Conservation (phyloP, 2,329 filamentous ascomycete species). For the Arachnomyces sp. region DNA sequence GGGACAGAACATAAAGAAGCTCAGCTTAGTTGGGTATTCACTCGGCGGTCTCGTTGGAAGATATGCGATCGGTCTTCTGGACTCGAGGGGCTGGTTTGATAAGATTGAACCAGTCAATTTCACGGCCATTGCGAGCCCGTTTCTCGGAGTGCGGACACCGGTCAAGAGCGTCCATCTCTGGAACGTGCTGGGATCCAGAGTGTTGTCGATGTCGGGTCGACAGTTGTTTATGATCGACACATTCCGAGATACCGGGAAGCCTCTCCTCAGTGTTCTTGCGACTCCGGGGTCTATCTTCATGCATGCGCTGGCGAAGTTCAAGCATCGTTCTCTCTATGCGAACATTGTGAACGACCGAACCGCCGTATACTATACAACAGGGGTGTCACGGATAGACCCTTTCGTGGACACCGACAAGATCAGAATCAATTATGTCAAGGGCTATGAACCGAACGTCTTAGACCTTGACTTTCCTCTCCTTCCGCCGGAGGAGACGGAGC, state of each 20-base stretch:
- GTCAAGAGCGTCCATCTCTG: slow-evolving; percentile 60
- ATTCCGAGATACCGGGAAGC: slow-evolving; percentile 74
- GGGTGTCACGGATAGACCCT: slow-evolving; percentile 68
- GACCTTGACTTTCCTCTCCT: slow-evolving; percentile 39
- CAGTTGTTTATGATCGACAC: slow-evolving; percentile 82
- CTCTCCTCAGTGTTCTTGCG: slow-evolving; percentile 70
- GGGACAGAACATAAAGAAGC: slow-evolving; percentile 66
- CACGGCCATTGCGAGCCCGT: slow-evolving; percentile 80
- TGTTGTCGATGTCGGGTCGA: slow-evolving; percentile 70
- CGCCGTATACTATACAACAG: slow-evolving; percentile 75
- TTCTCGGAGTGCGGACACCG: slow-evolving; percentile 67
- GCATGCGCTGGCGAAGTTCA: slow-evolving; percentile 65
- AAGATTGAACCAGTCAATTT: slow-evolving; percentile 83
- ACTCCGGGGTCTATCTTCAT: slow-evolving; percentile 83
- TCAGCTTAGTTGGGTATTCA: slow-evolving; percentile 85
- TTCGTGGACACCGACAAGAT: slow-evolving; percentile 60
- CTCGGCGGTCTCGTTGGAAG: slow-evolving; percentile 78
- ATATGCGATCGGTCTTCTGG: slow-evolving; percentile 76
- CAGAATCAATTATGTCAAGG: slow-evolving; percentile 63
- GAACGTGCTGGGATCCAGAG: slow-evolving; percentile 78
- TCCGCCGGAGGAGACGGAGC: slow-evolving; percentile 21
- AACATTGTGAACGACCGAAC: slow-evolving; percentile 82
- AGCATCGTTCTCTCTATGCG: slow-evolving; percentile 67
- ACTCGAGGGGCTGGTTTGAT: slow-evolving; percentile 72
- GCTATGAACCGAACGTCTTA: slow-evolving; percentile 67